Evolutionary conservation across 768 basidiomycete genomes (phyloP).

Genomic region (Termitomyces sp.): DNA sequence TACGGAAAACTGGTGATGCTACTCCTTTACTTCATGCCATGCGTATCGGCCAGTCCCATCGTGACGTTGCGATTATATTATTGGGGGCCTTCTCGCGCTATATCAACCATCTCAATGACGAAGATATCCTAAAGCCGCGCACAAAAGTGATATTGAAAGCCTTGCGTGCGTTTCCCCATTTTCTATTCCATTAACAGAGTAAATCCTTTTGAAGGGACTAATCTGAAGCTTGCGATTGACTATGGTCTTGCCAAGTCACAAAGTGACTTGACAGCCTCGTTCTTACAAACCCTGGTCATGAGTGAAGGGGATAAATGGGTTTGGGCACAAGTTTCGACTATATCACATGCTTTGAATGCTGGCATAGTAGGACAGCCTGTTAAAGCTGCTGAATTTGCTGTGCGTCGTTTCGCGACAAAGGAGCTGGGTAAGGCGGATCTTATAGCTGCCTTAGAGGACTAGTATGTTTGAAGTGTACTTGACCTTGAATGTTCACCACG

Average conservation of each 20-base stretch:
- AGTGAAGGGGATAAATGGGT: slow-evolving; percentile 94
- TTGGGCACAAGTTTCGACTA: slow-evolving; percentile 59
- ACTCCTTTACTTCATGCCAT: slow-evolving; percentile 93
- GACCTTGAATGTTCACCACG: slow-evolving; percentile 1
- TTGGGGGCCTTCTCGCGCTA: slow-evolving; percentile 90
- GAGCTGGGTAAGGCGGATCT: slow-evolving; percentile 76
- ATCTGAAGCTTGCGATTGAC: slow-evolving; percentile 91
- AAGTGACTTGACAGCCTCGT: slow-evolving; percentile 85
- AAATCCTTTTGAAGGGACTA: slow-evolving; percentile 42
- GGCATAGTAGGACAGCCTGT: slow-evolving; percentile 76
- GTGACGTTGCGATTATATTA: slow-evolving; percentile 83
- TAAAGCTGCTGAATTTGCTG: slow-evolving; percentile 65
- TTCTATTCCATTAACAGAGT: not conserved
- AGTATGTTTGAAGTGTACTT: slow-evolving; percentile 47
- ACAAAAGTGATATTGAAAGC: slow-evolving; percentile 77
- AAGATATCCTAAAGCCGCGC: slow-evolving; percentile 64
- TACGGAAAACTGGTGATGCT: slow-evolving; percentile 81
- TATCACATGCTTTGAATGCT: slow-evolving; percentile 66
- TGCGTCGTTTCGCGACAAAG: slow-evolving; percentile 83
- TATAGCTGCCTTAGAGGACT: slow-evolving; percentile 86
- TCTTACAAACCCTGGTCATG: slow-evolving; percentile 94
- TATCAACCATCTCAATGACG: slow-evolving; percentile 85
- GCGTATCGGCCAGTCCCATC: slow-evolving; percentile 68
- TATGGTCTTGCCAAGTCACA: slow-evolving; percentile 79
- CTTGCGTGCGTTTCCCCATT: slow-evolving; percentile 50